These are phyloP conservation scores for Phytophthora sp. DNA, from an alignment of 352 stramenopile species.

Conservation along the genomic window DNA sequence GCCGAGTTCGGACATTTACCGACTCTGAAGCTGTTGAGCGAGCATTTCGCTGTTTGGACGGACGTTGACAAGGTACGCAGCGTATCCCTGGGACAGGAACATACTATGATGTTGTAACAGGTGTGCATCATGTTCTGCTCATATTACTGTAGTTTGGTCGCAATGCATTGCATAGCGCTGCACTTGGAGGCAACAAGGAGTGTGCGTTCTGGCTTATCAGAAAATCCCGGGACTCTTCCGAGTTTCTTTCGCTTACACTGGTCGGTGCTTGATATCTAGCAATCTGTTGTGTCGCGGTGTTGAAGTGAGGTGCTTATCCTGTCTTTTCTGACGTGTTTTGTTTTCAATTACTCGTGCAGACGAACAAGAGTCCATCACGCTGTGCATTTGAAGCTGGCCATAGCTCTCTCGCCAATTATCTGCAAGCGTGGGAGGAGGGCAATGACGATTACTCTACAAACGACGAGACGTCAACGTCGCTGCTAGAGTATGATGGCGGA, in stretches of 20 bases:
- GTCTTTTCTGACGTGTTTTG: slow-evolving; percentile 18
- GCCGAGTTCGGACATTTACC: slow-evolving; percentile 79
- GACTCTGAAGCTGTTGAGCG: slow-evolving; percentile 79
- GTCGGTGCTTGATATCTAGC: slow-evolving; percentile 36
- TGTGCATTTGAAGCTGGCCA: slow-evolving; percentile 89
- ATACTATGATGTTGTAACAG: background rate
- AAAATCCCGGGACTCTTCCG: slow-evolving; percentile 64
- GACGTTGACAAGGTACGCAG: slow-evolving; percentile 74
- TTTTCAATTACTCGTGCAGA: slow-evolving; percentile 58
- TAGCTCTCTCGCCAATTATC: slow-evolving; percentile 72
- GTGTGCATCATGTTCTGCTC: background rate
- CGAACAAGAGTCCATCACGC: slow-evolving; percentile 86
- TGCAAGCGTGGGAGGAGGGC: slow-evolving; percentile 87
- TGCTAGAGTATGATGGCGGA: slow-evolving; percentile 37
- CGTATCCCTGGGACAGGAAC: background rate
- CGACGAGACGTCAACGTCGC: slow-evolving; percentile 52
- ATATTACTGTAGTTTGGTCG: slow-evolving; percentile 68
- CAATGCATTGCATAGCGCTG: slow-evolving; percentile 83
- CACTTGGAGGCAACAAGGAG: slow-evolving; percentile 82
- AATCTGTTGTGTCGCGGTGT: slow-evolving; percentile 14
- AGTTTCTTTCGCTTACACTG: slow-evolving; percentile 78
- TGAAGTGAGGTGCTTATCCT: slow-evolving; percentile 5
- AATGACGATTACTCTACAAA: slow-evolving; percentile 89
- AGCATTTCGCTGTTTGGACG: slow-evolving; percentile 81
- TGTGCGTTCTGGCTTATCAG: slow-evolving; percentile 86